Conservation (phyloP, 129 eudicot genomes). For the Heracleum sosnowskyi region DNA sequence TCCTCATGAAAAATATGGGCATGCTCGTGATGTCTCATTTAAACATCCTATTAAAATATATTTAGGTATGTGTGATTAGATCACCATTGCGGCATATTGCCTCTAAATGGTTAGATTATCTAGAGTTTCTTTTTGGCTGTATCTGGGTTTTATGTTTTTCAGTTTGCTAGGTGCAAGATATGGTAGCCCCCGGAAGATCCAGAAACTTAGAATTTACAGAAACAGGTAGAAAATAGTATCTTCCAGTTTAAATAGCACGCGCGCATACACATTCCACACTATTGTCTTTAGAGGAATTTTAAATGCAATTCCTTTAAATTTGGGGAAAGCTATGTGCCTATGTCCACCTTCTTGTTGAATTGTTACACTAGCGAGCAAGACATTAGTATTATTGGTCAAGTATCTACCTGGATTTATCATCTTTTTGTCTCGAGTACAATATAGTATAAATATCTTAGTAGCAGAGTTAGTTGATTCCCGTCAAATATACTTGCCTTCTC, state of each 20-base stretch:
- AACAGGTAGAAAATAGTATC: constrained; percentile 37
- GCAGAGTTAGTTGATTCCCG: neutral
- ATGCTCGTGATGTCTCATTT: constrained; percentile 72
- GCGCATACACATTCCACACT: neutral
- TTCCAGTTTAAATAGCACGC: neutral
- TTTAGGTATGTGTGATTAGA: constrained; percentile 53
- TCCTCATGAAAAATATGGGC: constrained; percentile 63
- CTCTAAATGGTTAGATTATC: constrained; percentile 11
- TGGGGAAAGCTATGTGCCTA: neutral
- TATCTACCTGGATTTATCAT: neutral
- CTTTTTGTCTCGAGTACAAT: neutral
- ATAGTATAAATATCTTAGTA: neutral
- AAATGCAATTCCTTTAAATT: neutral
- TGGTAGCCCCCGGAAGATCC: constrained; percentile 74
- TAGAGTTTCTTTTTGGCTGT: neutral
- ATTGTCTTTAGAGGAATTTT: neutral
- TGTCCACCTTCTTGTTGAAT: neutral
- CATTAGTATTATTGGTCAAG: neutral
- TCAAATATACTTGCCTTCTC: neutral
- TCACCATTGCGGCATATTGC: neutral
- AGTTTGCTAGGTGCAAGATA: constrained; percentile 64
- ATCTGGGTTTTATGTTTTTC: constrained; percentile 2
- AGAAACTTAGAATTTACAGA: constrained; percentile 59
- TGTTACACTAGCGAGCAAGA: neutral
- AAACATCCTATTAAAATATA: constrained; percentile 92